Evolutionary conservation across 2,329 filamentous ascomycete species (phyloP).

Genomic region (Talaromyces sp.): DNA sequence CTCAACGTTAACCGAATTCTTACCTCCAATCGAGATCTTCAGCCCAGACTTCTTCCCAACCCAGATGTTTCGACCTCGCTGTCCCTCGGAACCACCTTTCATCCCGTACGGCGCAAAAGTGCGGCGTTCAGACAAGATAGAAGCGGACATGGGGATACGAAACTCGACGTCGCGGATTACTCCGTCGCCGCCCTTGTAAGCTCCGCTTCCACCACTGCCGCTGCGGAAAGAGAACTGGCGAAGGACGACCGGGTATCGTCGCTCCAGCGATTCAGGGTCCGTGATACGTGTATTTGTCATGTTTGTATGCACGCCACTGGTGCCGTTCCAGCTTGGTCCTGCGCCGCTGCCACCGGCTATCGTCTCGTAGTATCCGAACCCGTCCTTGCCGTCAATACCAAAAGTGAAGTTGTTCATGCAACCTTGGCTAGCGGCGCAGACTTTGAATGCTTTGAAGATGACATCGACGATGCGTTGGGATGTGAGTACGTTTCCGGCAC

Average conservation of each 20-base stretch:
- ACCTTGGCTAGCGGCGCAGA: constrained; percentile 21
- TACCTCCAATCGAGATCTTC: constrained; percentile 13
- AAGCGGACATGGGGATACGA: neutral
- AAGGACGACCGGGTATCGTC: constrained; percentile 2
- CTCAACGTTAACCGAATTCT: constrained; percentile 15
- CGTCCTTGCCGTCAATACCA: constrained; percentile 15
- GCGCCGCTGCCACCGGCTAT: constrained; percentile 2
- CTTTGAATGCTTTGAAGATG: constrained; percentile 28
- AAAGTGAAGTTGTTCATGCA: constrained; percentile 26
- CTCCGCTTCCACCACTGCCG: neutral
- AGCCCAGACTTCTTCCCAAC: constrained; percentile 3
- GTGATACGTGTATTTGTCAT: constrained; percentile 7
- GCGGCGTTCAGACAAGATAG: constrained; percentile 19
- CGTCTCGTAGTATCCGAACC: constrained; percentile 11
- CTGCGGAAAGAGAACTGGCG: neutral
- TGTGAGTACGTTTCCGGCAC: constrained; percentile 21
- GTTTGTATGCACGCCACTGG: constrained; percentile 6
- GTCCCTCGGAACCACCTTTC: constrained; percentile 16
- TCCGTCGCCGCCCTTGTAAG: constrained; percentile 2
- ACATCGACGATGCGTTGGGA: constrained; percentile 25
- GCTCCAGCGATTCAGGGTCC: neutral
- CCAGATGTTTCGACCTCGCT: constrained; percentile 17
- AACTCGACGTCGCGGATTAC: constrained; percentile 5
- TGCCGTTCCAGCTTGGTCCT: constrained; percentile 4
- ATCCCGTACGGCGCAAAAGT: constrained; percentile 20